These are phyloP conservation scores for Earliella scabrosa DNA, from an alignment of 1,284 basidiomycete species.

Conservation along the genomic window DNA sequence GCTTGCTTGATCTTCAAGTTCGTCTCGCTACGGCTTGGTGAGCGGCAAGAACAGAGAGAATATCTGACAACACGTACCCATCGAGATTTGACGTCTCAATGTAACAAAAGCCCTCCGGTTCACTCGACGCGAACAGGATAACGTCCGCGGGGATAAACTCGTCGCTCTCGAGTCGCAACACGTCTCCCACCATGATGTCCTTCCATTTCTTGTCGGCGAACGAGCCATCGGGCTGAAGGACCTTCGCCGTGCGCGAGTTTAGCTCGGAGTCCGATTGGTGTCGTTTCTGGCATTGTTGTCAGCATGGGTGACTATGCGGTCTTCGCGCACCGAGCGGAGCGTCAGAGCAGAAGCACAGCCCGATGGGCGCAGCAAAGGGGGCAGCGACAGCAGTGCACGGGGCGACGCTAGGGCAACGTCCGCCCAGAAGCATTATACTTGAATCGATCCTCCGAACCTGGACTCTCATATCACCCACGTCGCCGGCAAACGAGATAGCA, in stretches of 20 bases:
- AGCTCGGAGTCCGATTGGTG: slow-evolving; percentile 95
- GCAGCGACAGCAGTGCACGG: too few species aligned
- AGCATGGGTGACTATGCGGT: not conserved
- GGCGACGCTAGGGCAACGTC: too few species aligned
- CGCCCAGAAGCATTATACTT: too few species aligned
- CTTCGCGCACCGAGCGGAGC: not conserved
- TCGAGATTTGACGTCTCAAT: slow-evolving; percentile 98
- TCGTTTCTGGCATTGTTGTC: slow-evolving; percentile 71
- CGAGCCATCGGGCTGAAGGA: slow-evolving; percentile 65
- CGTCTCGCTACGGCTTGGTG: slow-evolving; percentile 71
- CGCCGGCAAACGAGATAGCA: too few species aligned
- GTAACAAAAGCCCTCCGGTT: slow-evolving; percentile 97
- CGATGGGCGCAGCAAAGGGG: too few species aligned
- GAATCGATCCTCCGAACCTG: too few species aligned
- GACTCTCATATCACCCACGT: not conserved
- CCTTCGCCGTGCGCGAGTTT: slow-evolving; percentile 84
- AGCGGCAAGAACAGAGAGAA: slow-evolving; percentile 8
- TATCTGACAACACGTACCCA: slow-evolving; percentile 61
- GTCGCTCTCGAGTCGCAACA: slow-evolving; percentile 89
- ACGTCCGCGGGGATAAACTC: slow-evolving; percentile 98
- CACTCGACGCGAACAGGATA: slow-evolving; percentile 86
- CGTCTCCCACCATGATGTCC: slow-evolving; percentile 89
- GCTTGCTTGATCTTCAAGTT: slow-evolving; percentile 99
- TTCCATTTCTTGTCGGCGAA: slow-evolving; percentile 89
- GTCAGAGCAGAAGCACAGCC: not conserved